Evolutionary conservation across 371 early-diverging fungal genomes (phyloP), one percentile per base, ranked within the genome.

Genomic region (Apophysomyces sp.): DNA sequence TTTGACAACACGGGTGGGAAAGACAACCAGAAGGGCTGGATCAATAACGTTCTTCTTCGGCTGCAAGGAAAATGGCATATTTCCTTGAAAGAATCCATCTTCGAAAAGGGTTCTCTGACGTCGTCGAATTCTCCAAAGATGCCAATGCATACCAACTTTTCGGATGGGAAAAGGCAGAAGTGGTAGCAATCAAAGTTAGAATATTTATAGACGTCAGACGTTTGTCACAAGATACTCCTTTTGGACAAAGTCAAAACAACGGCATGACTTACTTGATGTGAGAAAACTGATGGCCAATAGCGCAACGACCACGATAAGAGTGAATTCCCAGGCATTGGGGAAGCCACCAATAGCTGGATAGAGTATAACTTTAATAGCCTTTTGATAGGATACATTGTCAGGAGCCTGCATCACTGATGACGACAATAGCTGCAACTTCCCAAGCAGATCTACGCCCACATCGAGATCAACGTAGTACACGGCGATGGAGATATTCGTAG

Each of bases 251-350:
- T 12, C 11, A 61, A 44, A 31, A 34, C 27, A 57, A 44, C 54
- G 32, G 27, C 44, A 29, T 7, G 59, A 37, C 60, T 57, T 79
- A 82, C 86, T 77, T 55, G 84, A 84, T 49, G 80, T 71, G 26
- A 80, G 51, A 57, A 84, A 76, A 39, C 83, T 79, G 26, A 84
- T 60, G 3, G 78, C 82, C 8, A 84, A 66, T 31, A 86, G 58
- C n/a, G 80, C 78, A 28, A 86, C 78, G 8, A 84, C 81, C 18
- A 86, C 72, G 28, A 84, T 77, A 41, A 86, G 61, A 1, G 81
- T 79, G 60, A 83, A 83, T 65, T 84, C 84, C 86, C 86, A 86
- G 26, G 83, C 72, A 58, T 74, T 76, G 0, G 84, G 74, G 57
- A 79, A 77, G 0, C 69, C 73, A 18, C 74, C 72, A 24, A 73